Evolutionary conservation across 148 eudicot genomes (phyloP).

Genomic region (Camellia japonica): DNA sequence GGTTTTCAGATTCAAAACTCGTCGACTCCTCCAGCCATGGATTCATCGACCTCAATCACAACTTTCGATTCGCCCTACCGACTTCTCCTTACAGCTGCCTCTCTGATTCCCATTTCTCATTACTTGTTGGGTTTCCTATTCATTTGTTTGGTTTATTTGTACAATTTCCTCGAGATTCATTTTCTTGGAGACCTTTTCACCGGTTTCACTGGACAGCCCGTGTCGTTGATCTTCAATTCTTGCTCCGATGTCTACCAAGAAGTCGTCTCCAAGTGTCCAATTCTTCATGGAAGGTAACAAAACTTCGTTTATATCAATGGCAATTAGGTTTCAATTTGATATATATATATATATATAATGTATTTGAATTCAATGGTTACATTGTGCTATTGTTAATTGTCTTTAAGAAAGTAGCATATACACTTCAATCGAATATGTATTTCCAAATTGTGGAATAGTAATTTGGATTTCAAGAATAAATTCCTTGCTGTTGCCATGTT

Average conservation of each 20-base stretch:
- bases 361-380: no score
- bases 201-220: slow-evolving; percentile 70
- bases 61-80: slow-evolving; percentile 42
- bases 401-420: no score
- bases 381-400: no score
- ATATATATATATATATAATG: no score
- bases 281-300: slow-evolving; percentile 70
- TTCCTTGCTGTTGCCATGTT: no score
- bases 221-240: slow-evolving; percentile 51
- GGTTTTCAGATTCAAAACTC: neutral
- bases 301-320: neutral
- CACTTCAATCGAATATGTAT: no score
- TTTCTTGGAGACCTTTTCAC: slow-evolving; percentile 53
- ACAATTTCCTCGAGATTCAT: slow-evolving; percentile 67
- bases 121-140: slow-evolving; percentile 37
- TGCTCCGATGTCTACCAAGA: slow-evolving; percentile 53
- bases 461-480: no score
- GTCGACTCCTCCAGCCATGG: slow-evolving; percentile 2
- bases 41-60: slow-evolving; percentile 14
- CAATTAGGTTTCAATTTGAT: neutral
- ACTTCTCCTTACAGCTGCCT: slow-evolving; percentile 38
- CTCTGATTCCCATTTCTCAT: slow-evolving; percentile 58
- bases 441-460: no score
- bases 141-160: slow-evolving; percentile 29
- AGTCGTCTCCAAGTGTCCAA: slow-evolving; percentile 75